Conservation (phyloP, 768 basidiomycete genomes). For the Vishniacozyma victoriae region DNA sequence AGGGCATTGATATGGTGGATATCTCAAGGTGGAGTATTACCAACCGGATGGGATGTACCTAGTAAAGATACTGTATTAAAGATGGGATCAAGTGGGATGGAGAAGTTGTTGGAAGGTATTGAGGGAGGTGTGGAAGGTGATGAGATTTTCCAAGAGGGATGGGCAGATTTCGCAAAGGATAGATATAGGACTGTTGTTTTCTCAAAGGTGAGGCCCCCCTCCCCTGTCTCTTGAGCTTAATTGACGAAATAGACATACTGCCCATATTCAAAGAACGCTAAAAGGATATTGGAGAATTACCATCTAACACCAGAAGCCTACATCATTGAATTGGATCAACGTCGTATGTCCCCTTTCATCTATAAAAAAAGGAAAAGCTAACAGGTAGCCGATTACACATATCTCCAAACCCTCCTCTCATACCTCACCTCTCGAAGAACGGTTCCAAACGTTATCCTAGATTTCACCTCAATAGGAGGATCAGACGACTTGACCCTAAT, state of each 20-base stretch:
- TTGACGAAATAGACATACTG: constrained; percentile 38
- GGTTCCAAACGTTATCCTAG: constrained; percentile 47
- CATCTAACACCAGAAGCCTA: constrained; percentile 34
- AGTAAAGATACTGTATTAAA: constrained; percentile 16
- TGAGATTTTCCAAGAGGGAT: constrained; percentile 34
- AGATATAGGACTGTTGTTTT: constrained; percentile 40
- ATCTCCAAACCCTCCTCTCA: constrained; percentile 38
- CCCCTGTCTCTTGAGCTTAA: constrained; percentile 4
- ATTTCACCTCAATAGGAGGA: constrained; percentile 43
- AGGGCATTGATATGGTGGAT: constrained; percentile 39
- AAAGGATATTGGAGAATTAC: constrained; percentile 38
- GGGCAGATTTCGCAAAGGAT: constrained; percentile 37
- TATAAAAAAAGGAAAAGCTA: background rate
- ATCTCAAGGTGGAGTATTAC: constrained; percentile 38
- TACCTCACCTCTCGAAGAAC: constrained; percentile 45
- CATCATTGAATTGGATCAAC: constrained; percentile 45
- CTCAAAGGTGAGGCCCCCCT: constrained; percentile 36
- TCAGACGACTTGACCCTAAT: constrained; percentile 46
- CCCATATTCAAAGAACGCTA: constrained; percentile 46
- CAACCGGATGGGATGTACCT: constrained; percentile 29
- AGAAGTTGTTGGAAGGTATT: constrained; percentile 27
- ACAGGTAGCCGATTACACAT: constrained; percentile 34
- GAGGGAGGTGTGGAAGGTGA: constrained; percentile 19
- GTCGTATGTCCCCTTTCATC: constrained; percentile 27
- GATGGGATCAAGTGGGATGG: constrained; percentile 27